Evolutionary conservation across 257 asterid species (phyloP), one percentile per base, ranked within the genome.

Genomic region (Solanum verrucosum): DNA sequence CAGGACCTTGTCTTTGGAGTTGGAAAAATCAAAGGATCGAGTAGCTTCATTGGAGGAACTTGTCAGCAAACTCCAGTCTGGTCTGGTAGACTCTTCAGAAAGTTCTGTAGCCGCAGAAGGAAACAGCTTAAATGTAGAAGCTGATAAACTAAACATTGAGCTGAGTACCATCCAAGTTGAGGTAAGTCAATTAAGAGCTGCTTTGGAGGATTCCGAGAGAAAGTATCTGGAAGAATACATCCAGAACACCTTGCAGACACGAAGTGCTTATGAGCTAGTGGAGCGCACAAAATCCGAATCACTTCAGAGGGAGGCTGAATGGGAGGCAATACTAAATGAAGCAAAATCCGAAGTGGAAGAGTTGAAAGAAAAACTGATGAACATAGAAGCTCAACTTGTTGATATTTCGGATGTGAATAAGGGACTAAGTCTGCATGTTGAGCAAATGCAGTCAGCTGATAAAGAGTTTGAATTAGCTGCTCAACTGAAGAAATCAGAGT

Each of bases 121-220:
- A 42, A 75, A 70, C 12, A 88, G 86, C 40, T 88, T 87, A 31
- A 77, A 18, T 5, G 89, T 91, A 74, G 88, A 86, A 75, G 49
- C 91, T 4, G 75, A 83, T 56, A 86, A 40, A 86, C 75, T 88
- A 33, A 81, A 90, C 83, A 16, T 84, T 23, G 95, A 94, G 90
- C 87, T 94, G 33, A 65, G 86, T 56, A 16, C 79, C 46, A 74
- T 88, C 70, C 94, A 92, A 90, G 46, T 73, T 11, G 99, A 97
- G 89, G 91, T 84, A 7, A 85, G 87, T 75, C 90, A 87, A 83
- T 83, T 96, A 38, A 93, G 92, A 88, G 93, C 89, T 46, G 95
- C 94, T 6, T 92, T 97, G 11, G 98, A 93, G 90, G 93, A 90
- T 72, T 95, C 98, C 60, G 98, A 96, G 63, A 94, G 87, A 84